Evolutionary conservation across 257 asterid genomes (phyloP), one percentile per base, ranked within the genome.

Genomic region (Rehmannia glutinosa): DNA sequence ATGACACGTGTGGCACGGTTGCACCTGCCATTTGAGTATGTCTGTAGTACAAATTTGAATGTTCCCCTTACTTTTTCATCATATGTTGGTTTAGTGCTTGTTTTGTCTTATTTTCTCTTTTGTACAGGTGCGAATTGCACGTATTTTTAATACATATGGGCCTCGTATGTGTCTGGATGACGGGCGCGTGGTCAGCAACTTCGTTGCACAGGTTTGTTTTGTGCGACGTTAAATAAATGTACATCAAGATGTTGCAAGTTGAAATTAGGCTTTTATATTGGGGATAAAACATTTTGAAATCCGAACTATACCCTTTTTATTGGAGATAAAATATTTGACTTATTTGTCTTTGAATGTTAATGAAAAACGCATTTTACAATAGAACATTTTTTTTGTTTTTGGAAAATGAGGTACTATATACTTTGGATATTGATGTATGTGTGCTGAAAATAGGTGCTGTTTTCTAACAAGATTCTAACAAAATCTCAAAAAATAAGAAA

Each of bases 181-280:
- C 79, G 98, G 98, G n/a, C 98, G 98, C 60, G 98, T 92, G 64
- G 98, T 90, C 76, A 92, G 98, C 86, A 92, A 92, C 86, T 92
- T 92, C 50, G 96, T 92, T 69, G 77, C 98, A 9, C 98, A 92
- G 98, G 98, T 92, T 77, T 71, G 82, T 75, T 53, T 53, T 20
- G 43, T 62, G 32, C 3, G 7, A 13, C 60, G 1, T 1, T 56
- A 20, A 24, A 55, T 60, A 21, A 25, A 45, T 43, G 28, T 20
- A 32, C 33, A 28, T 59, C 30, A 33, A 66, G 68, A 50, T 41
- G 52, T 32, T 36, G 46, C 25, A 38, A 64, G 27, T 27, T 52
- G 17, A 28, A 49, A 30, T 57, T 57, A 32, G 8, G 17, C 20
- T 43, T 21, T 68, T 54, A 9, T 35, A 10, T 32, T 73, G 42